These are phyloP conservation scores for Monilinia fructicola DNA, from an alignment of 2,329 filamentous ascomycete species.

Conservation along the genomic window DNA sequence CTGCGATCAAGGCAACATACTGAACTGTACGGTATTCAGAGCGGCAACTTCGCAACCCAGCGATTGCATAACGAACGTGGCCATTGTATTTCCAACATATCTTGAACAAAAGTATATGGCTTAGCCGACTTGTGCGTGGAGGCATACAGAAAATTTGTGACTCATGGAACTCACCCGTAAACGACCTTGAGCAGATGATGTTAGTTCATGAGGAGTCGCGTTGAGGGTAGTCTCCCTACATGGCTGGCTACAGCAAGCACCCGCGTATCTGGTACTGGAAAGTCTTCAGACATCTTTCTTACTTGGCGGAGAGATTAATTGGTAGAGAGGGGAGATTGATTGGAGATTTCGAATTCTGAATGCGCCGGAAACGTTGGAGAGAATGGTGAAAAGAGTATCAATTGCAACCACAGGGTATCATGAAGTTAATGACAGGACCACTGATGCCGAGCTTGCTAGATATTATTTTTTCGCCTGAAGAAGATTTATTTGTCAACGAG, in stretches of 20 bases:
- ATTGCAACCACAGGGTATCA: conserved; percentile 1
- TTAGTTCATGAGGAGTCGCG: conserved; percentile 30
- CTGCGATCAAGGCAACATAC: conserved; percentile 52
- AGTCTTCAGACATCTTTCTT: conserved; percentile 35
- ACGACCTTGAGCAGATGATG: conserved; percentile 57
- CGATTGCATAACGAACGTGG: conserved; percentile 89
- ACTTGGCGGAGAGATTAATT: not conserved
- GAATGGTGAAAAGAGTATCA: not conserved
- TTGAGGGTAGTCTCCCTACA: conserved; percentile 58
- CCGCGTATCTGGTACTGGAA: conserved; percentile 55
- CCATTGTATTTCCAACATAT: conserved; percentile 97
- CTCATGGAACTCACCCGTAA: conserved; percentile 60
- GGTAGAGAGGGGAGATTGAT: not conserved
- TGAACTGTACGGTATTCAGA: conserved; percentile 96
- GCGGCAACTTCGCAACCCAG: conserved; percentile 91
- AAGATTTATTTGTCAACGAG: not conserved
- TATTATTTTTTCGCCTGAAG: not conserved
- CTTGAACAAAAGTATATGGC: conserved; percentile 47
- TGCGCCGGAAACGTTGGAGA: not conserved
- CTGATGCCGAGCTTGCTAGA: not conserved
- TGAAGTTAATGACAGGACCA: not conserved
- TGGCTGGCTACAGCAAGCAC: conserved; percentile 92
- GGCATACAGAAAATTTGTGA: conserved; percentile 11
- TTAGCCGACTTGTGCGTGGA: conserved; percentile 26
- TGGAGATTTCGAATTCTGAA: not conserved